Evolutionary conservation across 2,329 filamentous ascomycete genomes (phyloP).

Genomic region (Podosphaera fusca): DNA sequence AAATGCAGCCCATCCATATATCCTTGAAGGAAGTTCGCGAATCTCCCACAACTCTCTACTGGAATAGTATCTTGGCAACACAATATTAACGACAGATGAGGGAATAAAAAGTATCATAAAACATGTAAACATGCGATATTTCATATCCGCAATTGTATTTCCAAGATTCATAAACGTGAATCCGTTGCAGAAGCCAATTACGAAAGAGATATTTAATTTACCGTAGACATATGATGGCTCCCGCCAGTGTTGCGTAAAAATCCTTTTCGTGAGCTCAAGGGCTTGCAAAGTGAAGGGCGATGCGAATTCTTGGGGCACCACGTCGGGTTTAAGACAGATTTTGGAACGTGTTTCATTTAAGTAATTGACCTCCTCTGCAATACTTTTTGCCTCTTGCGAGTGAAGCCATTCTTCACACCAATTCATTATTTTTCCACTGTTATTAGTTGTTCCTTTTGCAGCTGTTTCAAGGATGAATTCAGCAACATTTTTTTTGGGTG

Average conservation of each 20-base stretch:
- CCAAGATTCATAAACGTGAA: slow-evolving; percentile 61
- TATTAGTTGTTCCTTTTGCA: slow-evolving; percentile 34
- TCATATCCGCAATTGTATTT: slow-evolving; percentile 50
- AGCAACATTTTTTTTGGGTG: slow-evolving; percentile 27
- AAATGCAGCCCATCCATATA: slow-evolving; percentile 65
- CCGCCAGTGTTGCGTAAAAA: slow-evolving; percentile 61
- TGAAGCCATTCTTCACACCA: slow-evolving; percentile 39
- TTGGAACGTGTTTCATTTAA: slow-evolving; percentile 29
- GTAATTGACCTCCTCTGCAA: slow-evolving; percentile 29
- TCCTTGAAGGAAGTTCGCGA: slow-evolving; percentile 66
- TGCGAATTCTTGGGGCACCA: slow-evolving; percentile 42
- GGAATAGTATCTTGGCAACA: slow-evolving; percentile 69
- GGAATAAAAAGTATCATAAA: slow-evolving; percentile 77
- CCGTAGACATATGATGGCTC: slow-evolving; percentile 80
- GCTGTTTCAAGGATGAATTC: slow-evolving; percentile 38
- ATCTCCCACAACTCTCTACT: slow-evolving; percentile 63
- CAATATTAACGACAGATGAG: slow-evolving; percentile 49
- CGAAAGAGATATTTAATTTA: slow-evolving; percentile 61
- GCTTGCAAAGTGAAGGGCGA: slow-evolving; percentile 62
- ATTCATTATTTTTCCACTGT: slow-evolving; percentile 35
- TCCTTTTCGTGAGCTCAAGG: slow-evolving; percentile 47
- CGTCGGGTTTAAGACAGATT: slow-evolving; percentile 18
- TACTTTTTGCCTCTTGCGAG: slow-evolving; percentile 30
- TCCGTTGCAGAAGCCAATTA: slow-evolving; percentile 56
- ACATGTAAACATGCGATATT: slow-evolving; percentile 73